Conservation (phyloP, 257 asterid species). For the Solanum lycopersicoides region DNA sequence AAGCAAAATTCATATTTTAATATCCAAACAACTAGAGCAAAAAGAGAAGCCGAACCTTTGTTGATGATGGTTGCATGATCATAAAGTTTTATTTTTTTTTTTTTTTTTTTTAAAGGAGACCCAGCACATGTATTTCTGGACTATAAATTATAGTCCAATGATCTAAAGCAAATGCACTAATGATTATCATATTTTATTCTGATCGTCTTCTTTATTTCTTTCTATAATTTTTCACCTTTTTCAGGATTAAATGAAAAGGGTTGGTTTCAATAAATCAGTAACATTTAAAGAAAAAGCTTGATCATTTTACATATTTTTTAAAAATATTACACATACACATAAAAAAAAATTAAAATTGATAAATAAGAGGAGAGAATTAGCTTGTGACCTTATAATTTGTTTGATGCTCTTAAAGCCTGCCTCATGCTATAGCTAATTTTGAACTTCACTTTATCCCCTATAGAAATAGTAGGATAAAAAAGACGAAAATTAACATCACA, state of each 20-base stretch:
- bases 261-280: neutral
- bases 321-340: no score
- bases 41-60: slow-evolving; percentile 6
- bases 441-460: neutral
- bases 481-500: no score
- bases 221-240: neutral
- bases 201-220: neutral
- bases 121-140: neutral
- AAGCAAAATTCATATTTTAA: neutral
- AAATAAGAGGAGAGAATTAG: neutral
- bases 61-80: neutral
- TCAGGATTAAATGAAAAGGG: neutral
- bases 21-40: neutral
- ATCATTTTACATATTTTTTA: no score
- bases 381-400: neutral
- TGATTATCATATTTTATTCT: neutral
- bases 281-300: no score
- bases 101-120: neutral
- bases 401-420: neutral
- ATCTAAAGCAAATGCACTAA: neutral
- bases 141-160: neutral
- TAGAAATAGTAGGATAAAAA: neutral
- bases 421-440: neutral
- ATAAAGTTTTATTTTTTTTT: neutral
- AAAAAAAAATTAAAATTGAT: no score